Percentiles rank a stretch among this genome's conserved stretches.
phyloP scores from a whole-genome alignment of 2,329 filamentous ascomycete species.

The Penicillium sp. region DNA sequence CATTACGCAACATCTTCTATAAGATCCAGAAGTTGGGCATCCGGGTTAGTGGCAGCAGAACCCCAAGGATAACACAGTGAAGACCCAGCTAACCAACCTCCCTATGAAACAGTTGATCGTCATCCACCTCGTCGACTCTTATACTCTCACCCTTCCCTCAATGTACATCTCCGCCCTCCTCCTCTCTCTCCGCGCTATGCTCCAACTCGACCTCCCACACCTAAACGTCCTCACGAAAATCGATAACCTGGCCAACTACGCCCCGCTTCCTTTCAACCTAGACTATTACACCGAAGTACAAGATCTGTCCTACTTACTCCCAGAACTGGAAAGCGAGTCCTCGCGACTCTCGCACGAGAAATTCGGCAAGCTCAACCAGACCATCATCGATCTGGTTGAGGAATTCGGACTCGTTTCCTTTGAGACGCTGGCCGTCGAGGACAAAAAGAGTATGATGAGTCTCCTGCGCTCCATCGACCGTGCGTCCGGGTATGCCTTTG shows the following conservation, averaged over 20 bases:
- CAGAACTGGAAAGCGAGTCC: slow-evolving; percentile 74
- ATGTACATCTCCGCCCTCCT: slow-evolving; percentile 93
- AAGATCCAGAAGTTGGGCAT: slow-evolving; percentile 87
- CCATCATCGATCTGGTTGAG: slow-evolving; percentile 81
- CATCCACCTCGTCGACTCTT: slow-evolving; percentile 89
- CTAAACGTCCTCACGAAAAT: slow-evolving; percentile 97
- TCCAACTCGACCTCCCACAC: slow-evolving; percentile 95
- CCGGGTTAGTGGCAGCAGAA: slow-evolving; percentile 61
- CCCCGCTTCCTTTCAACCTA: slow-evolving; percentile 86
- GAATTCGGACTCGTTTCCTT: slow-evolving; percentile 88
- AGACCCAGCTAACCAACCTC: slow-evolving; percentile 1
- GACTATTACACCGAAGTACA: slow-evolving; percentile 98
- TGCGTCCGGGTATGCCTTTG: slow-evolving; percentile 90
- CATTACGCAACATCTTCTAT: slow-evolving; percentile 87
- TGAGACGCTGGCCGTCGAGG: slow-evolving; percentile 91
- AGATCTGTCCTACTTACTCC: slow-evolving; percentile 79
- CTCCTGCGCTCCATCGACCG: slow-evolving; percentile 85
- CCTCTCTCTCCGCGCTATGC: slow-evolving; percentile 90
- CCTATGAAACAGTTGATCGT: slow-evolving; percentile 69
- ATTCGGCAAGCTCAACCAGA: slow-evolving; percentile 79
- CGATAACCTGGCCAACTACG: slow-evolving; percentile 84
- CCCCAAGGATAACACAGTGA: background rate
- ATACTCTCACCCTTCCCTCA: slow-evolving; percentile 87
- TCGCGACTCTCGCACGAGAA: slow-evolving; percentile 68
- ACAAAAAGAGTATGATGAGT: slow-evolving; percentile 95